Percentiles rank a stretch among this genome's conserved stretches.
Conservation (phyloP, 352 stramenopile species). For the Phytophthora nicotianae region DNA sequence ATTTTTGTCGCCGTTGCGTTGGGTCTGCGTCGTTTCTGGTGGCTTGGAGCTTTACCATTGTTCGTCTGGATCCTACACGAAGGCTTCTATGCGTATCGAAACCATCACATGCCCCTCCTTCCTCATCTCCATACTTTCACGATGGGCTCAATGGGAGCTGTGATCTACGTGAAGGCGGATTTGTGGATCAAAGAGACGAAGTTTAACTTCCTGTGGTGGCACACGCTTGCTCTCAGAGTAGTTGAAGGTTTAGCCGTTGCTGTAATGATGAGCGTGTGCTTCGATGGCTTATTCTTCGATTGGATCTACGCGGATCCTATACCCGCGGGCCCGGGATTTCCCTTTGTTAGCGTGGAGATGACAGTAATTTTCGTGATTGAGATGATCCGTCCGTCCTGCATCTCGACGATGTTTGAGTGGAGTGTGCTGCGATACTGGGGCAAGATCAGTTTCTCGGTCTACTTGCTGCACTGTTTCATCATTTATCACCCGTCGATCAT, state of each 20-base stretch:
- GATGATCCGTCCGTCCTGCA: conserved; percentile 25
- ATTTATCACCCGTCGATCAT: conserved; percentile 26
- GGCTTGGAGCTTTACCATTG: conserved; percentile 24
- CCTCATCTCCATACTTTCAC: conserved; percentile 38
- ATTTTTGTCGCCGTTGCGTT: conserved; percentile 34
- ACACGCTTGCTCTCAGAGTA: conserved; percentile 10
- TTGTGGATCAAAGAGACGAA: conserved; percentile 1
- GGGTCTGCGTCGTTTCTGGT: conserved; percentile 28
- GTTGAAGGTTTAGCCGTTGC: not conserved
- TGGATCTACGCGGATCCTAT: not conserved
- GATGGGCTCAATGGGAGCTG: conserved; percentile 38
- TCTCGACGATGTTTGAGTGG: conserved; percentile 27
- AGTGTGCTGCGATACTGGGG: conserved; percentile 13
- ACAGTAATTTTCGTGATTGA: conserved; percentile 25
- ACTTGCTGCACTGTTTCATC: conserved; percentile 28
- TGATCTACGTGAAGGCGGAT: conserved; percentile 34
- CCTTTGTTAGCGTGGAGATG: conserved; percentile 23
- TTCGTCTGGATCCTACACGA: conserved; percentile 28
- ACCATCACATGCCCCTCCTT: conserved; percentile 17
- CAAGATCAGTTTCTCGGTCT: conserved; percentile 31
- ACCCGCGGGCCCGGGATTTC: conserved; percentile 7
- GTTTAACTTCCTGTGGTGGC: conserved; percentile 22
- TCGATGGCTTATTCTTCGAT: not conserved
- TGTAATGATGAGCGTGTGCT: not conserved
- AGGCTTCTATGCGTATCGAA: conserved; percentile 23